Evolutionary conservation across 257 asterid species (phyloP).

Genomic region (Gentiana straminea): DNA sequence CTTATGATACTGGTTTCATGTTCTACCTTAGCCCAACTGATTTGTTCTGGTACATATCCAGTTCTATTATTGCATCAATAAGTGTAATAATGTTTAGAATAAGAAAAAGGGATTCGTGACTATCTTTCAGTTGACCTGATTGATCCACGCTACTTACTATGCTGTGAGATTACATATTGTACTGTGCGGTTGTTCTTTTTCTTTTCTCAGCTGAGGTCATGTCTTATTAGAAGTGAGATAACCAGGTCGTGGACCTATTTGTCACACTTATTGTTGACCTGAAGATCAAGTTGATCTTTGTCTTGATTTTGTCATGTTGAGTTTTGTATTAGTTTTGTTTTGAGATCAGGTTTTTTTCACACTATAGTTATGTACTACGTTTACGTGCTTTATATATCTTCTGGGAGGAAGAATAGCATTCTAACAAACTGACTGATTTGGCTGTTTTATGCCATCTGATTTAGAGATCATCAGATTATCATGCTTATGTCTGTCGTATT

Average conservation of each 20-base stretch:
- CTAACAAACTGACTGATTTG: too few species aligned
- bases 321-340: too few species aligned
- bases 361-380: too few species aligned
- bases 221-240: background rate
- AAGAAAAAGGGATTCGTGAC: background rate
- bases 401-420: too few species aligned
- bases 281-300: background rate
- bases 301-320: background rate
- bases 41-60: slow-evolving; percentile 61
- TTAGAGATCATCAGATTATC: too few species aligned
- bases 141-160: background rate
- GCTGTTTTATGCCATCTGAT: too few species aligned
- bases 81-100: background rate
- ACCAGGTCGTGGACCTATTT: background rate
- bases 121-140: background rate
- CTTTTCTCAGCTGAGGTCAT: background rate
- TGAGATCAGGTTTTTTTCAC: too few species aligned
- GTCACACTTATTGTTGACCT: background rate
- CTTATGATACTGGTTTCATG: slow-evolving; percentile 47
- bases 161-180: background rate
- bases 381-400: too few species aligned
- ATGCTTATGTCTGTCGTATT: too few species aligned
- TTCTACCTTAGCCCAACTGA: slow-evolving; percentile 60
- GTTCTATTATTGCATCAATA: background rate
- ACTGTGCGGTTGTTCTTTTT: background rate